phyloP scores from a whole-genome alignment of 2,329 filamentous ascomycete genomes.

The Talaromyces sp. region DNA sequence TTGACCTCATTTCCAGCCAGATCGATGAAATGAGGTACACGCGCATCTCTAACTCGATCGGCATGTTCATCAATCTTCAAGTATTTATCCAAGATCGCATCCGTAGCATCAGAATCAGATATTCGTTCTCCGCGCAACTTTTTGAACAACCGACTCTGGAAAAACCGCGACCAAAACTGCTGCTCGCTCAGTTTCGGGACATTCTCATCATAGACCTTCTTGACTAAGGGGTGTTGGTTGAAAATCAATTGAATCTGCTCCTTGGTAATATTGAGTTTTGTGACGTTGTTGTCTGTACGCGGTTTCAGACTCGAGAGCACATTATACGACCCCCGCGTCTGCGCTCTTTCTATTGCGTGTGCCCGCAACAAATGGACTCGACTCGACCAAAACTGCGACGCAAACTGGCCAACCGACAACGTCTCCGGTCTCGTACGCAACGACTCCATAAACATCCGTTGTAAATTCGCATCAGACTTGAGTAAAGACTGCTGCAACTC shows the following conservation, averaged over 20 bases:
- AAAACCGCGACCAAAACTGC: conserved; percentile 93
- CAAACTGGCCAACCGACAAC: conserved; percentile 77
- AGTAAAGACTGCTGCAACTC: conserved; percentile 85
- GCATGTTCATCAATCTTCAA: conserved; percentile 67
- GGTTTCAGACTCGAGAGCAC: conserved; percentile 88
- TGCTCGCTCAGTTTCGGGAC: conserved; percentile 76
- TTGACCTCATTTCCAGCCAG: conserved; percentile 94
- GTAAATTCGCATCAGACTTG: conserved; percentile 71
- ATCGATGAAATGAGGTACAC: conserved; percentile 86
- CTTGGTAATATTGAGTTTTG: conserved; percentile 79
- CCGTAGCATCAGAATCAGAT: conserved; percentile 70
- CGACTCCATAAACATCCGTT: conserved; percentile 84
- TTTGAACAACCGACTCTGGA: conserved; percentile 85
- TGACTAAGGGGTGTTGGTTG: conserved; percentile 85
- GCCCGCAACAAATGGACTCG: conserved; percentile 81
- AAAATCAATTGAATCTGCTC: conserved; percentile 95
- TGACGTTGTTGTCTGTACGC: conserved; percentile 68
- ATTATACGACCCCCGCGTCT: conserved; percentile 88
- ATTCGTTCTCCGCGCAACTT: conserved; percentile 88
- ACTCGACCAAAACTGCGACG: conserved; percentile 91
- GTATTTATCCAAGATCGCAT: conserved; percentile 83
- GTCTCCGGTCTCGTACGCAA: conserved; percentile 79
- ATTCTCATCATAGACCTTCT: conserved; percentile 87
- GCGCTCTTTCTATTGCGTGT: conserved; percentile 82
- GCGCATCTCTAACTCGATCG: conserved; percentile 51